These are phyloP conservation scores for Ricinus communis DNA, from an alignment of 345 rosid species.

Conservation along the genomic window DNA sequence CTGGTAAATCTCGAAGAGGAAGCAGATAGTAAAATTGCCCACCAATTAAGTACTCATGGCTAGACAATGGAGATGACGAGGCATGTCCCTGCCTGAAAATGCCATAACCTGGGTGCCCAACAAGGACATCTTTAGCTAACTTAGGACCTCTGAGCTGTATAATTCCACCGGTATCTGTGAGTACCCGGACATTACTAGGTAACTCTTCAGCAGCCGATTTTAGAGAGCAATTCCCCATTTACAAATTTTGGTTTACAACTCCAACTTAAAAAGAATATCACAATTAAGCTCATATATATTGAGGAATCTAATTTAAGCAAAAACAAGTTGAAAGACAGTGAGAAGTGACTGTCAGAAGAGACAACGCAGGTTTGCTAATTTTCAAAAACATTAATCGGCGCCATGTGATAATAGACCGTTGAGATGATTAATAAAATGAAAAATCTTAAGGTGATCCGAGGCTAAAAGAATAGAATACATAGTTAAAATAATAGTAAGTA, in stretches of 20 bases:
- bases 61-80: slow-evolving; percentile 29
- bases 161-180: slow-evolving; percentile 36
- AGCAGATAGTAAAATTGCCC: slow-evolving; percentile 54
- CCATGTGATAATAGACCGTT: slow-evolving; percentile 50
- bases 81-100: slow-evolving; percentile 35
- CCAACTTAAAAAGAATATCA: too few relatives aligned
- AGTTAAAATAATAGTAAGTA: slow-evolving; percentile 1
- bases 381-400: slow-evolving; percentile 30
- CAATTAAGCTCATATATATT: not conserved
- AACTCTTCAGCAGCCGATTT: slow-evolving; percentile 16
- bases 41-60: slow-evolving; percentile 31
- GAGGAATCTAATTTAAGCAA: slow-evolving; percentile 19
- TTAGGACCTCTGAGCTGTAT: slow-evolving; percentile 41
- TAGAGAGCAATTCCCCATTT: slow-evolving; percentile 63
- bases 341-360: slow-evolving; percentile 26
- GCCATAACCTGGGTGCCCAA: slow-evolving; percentile 39
- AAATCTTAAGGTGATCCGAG: slow-evolving; percentile 1
- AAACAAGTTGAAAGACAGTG: slow-evolving; percentile 26
- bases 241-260: not conserved
- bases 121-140: slow-evolving; percentile 40
- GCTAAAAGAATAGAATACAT: slow-evolving; percentile 1
- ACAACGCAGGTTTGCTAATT: slow-evolving; percentile 2
- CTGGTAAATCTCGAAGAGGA: slow-evolving; percentile 28
- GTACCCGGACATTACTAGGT: slow-evolving; percentile 28
- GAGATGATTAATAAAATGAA: slow-evolving; percentile 2